Conservation (phyloP, 2,329 filamentous ascomycete species). For the Fusarium torreyae region DNA sequence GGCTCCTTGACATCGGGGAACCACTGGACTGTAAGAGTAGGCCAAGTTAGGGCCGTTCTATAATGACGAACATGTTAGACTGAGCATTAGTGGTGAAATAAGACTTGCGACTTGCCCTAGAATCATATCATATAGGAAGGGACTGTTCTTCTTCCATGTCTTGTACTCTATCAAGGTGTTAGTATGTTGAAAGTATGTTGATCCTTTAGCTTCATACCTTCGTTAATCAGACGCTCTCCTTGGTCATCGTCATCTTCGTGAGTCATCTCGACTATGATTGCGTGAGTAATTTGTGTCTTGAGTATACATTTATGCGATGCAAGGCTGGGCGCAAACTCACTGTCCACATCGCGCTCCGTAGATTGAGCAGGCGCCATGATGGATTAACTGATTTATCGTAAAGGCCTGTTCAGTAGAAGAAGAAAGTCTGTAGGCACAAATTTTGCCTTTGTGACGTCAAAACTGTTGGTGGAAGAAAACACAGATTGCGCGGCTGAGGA, state of each 20-base stretch:
- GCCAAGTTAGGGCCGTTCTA: constrained; percentile 93
- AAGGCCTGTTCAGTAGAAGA: background rate
- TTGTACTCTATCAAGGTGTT: constrained; percentile 83
- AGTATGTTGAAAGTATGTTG: constrained; percentile 20
- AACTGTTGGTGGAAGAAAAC: constrained; percentile 28
- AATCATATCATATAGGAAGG: constrained; percentile 98
- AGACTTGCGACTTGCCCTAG: constrained; percentile 72
- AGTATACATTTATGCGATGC: constrained; percentile 1
- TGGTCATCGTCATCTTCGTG: constrained; percentile 80
- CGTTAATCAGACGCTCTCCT: constrained; percentile 93
- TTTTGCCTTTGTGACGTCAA: constrained; percentile 1
- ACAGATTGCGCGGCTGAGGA: constrained; percentile 42
- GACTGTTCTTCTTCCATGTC: constrained; percentile 99
- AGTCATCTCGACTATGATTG: constrained; percentile 55
- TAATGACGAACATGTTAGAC: constrained; percentile 26
- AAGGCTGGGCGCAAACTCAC: constrained; percentile 48
- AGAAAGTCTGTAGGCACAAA: background rate
- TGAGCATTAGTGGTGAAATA: constrained; percentile 2
- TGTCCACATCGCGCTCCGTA: constrained; percentile 56
- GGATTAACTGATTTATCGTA: background rate
- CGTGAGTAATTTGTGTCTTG: constrained; percentile 12
- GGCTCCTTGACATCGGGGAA: constrained; percentile 93
- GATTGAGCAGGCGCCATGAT: constrained; percentile 57
- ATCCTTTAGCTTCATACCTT: constrained; percentile 68
- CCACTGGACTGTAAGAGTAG: constrained; percentile 97